Evolutionary conservation across 2,329 filamentous ascomycete genomes (phyloP).

Genomic region (Clarireedia monteithiana): DNA sequence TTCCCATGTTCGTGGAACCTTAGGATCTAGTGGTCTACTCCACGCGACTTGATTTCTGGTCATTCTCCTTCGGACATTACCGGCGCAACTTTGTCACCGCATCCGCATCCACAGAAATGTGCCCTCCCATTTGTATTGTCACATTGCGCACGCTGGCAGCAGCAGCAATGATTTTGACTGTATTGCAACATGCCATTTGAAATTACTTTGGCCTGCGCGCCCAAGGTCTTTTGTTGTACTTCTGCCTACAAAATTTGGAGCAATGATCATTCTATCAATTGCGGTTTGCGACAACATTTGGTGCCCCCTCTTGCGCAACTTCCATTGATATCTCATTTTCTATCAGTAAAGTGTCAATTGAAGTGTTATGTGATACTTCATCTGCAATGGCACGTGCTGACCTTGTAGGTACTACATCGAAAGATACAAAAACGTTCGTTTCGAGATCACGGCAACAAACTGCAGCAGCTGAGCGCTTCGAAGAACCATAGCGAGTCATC

Average conservation of each 20-base stretch:
- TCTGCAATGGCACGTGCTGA: conserved; percentile 31
- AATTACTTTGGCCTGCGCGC: neutral
- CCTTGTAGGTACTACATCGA: conserved; percentile 26
- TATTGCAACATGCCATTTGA: conserved; percentile 17
- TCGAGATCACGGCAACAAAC: conserved; percentile 23
- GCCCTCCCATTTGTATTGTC: conserved; percentile 20
- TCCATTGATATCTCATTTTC: conserved; percentile 18
- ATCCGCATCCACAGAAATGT: conserved; percentile 23
- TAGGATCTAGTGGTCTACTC: conserved; percentile 15
- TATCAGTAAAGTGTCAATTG: conserved; percentile 19
- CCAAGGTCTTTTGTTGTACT: neutral
- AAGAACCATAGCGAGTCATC: conserved; percentile 23
- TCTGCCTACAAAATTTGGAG: neutral
- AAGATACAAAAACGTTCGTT: conserved; percentile 28
- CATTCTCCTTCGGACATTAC: conserved; percentile 22
- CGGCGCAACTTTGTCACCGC: conserved; percentile 21
- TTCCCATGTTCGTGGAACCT: conserved; percentile 19
- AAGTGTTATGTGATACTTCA: conserved; percentile 24
- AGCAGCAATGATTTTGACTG: conserved; percentile 13
- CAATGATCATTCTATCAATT: neutral
- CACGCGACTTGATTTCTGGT: conserved; percentile 26
- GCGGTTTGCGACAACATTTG: conserved; percentile 7
- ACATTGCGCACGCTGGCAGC: conserved; percentile 17
- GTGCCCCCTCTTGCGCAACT: conserved; percentile 15
- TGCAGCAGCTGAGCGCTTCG: conserved; percentile 29